A percentile compares a stretch with the other conserved stretches of the same genome.
Conservation (phyloP, 768 basidiomycete genomes). For the Collybia nuda region DNA sequence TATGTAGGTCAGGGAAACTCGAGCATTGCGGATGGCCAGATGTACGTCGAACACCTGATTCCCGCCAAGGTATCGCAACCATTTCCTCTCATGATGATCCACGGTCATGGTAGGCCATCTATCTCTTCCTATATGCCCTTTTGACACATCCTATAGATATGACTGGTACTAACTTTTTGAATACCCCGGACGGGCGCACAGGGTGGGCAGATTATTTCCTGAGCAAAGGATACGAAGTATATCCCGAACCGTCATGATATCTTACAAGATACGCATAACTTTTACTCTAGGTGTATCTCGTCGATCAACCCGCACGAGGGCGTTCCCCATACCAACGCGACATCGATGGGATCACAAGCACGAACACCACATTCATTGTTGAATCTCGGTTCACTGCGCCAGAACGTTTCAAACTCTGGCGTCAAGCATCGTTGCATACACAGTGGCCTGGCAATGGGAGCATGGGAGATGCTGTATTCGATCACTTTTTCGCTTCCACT, state of each 20-base stretch:
- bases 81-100: constrained; percentile 46
- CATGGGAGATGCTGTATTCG: constrained; percentile 42
- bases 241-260: not conserved
- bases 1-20: constrained; percentile 35
- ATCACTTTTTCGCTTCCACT: constrained; percentile 43
- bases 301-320: constrained; percentile 46
- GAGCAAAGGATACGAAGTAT: constrained; percentile 49
- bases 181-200: constrained; percentile 51
- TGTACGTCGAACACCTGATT: constrained; percentile 52
- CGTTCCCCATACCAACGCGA: constrained; percentile 42
- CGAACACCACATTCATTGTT: constrained; percentile 26
- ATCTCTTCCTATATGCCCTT: not conserved
- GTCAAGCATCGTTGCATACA: constrained; percentile 43
- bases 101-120: constrained; percentile 36
- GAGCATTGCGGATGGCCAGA: constrained; percentile 40
- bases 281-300: constrained; percentile 33
- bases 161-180: constrained; percentile 53
- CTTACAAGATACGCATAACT: constrained; percentile 19
- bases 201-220: constrained; percentile 63
- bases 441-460: constrained; percentile 57
- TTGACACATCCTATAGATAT: constrained; percentile 29
- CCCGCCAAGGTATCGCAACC: constrained; percentile 37
- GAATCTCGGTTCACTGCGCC: constrained; percentile 47
- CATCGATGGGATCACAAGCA: constrained; percentile 33
- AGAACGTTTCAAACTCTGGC: constrained; percentile 39